Evolutionary conservation across 1,139 yeast species (phyloP).

Genomic region (Spencermartinsiella ligniputridi): DNA sequence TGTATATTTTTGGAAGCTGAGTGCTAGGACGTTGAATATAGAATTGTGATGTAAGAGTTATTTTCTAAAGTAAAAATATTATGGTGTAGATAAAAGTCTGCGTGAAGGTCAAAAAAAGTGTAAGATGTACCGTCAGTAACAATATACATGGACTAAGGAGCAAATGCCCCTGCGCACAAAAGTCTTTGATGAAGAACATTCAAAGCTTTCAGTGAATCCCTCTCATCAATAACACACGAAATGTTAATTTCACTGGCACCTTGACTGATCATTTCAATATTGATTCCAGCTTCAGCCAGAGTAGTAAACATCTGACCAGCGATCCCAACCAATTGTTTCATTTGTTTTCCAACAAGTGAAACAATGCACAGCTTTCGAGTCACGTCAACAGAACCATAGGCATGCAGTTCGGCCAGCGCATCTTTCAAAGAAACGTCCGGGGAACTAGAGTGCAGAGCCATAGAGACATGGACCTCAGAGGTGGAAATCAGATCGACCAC

Average conservation of each 20-base stretch:
- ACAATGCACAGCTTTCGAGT: conserved; percentile 85
- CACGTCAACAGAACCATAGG: conserved; percentile 83
- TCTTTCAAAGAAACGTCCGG: conserved; percentile 54
- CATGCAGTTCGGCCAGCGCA: conserved; percentile 73
- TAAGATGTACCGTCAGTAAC: too few species aligned
- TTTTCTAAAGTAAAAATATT: too few species aligned
- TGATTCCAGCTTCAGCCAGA: conserved; percentile 84
- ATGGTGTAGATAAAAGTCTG: too few species aligned
- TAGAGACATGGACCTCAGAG: conserved; percentile 95
- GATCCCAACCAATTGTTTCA: conserved; percentile 94
- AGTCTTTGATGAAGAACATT: conserved; percentile 78
- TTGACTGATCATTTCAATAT: conserved; percentile 96
- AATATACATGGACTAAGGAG: background rate
- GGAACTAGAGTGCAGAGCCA: conserved; percentile 83
- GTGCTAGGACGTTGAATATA: too few species aligned
- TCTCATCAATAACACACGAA: conserved; percentile 85
- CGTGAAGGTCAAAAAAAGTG: too few species aligned
- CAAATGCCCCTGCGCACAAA: conserved; percentile 37
- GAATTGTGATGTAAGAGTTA: too few species aligned
- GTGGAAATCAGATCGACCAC: conserved; percentile 96
- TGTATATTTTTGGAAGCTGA: too few species aligned
- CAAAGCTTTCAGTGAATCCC: conserved; percentile 79
- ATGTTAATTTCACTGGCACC: conserved; percentile 98
- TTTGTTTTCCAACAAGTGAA: conserved; percentile 91
- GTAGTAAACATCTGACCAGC: conserved; percentile 97